A percentile compares a stretch with the other conserved stretches of the same genome.
Conservation (phyloP, 208 protist species). For the Crithidia acanthocephali region DNA sequence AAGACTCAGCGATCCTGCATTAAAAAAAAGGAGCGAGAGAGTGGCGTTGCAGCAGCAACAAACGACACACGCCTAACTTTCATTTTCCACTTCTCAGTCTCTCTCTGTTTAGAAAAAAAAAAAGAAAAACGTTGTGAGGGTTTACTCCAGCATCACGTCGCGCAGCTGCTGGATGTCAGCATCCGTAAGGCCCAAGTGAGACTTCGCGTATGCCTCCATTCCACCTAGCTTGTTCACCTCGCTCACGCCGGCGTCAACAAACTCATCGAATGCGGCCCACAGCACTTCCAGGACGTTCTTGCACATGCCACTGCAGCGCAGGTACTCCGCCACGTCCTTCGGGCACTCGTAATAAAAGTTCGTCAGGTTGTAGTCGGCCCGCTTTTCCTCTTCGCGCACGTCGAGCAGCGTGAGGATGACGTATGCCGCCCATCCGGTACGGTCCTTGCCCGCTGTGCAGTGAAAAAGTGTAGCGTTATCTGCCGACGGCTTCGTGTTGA, state of each 20-base stretch:
- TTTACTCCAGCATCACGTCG: constrained; percentile 44
- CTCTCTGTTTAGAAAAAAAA: no score
- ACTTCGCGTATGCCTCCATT: constrained; percentile 34
- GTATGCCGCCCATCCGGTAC: constrained; percentile 39
- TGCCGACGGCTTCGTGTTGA: constrained; percentile 16
- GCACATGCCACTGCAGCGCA: constrained; percentile 20
- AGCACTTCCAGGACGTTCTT: constrained; percentile 31
- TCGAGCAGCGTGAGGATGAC: constrained; percentile 40
- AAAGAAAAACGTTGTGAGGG: no score
- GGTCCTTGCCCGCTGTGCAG: constrained; percentile 59
- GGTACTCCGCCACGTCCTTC: constrained; percentile 16
- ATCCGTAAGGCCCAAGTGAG: constrained; percentile 39
- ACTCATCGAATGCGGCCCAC: constrained; percentile 32
- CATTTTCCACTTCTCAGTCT: background rate
- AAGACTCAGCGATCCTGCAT: no score
- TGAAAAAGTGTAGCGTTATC: constrained; percentile 44
- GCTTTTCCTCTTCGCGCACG: constrained; percentile 32
- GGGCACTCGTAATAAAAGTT: constrained; percentile 36
- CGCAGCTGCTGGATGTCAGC: constrained; percentile 38
- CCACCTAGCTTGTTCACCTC: constrained; percentile 34
- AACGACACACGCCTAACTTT: background rate
- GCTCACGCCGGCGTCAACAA: constrained; percentile 28
- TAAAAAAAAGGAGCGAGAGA: no score
- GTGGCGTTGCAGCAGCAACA: no score
- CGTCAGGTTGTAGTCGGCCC: constrained; percentile 42